phyloP scores from a whole-genome alignment of 371 early-diverging fungal species.

The Rhizopus stolonifer region DNA sequence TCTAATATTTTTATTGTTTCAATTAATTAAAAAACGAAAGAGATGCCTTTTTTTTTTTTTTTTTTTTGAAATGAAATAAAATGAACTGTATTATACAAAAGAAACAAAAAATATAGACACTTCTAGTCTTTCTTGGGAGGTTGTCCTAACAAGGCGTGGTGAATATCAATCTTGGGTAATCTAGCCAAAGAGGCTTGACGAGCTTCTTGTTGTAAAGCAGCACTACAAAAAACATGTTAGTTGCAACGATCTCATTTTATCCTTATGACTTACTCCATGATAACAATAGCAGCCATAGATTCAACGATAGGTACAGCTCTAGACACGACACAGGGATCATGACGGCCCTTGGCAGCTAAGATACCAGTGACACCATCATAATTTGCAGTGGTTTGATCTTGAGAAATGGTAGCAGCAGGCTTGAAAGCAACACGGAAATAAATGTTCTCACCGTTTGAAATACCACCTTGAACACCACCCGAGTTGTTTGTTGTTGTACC shows the following conservation, averaged over 20 bases:
- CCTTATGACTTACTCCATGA: slow-evolving; percentile 95
- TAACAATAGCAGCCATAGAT: slow-evolving; percentile 91
- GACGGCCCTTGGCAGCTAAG: slow-evolving; percentile 92
- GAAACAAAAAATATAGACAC: background rate
- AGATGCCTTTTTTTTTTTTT: background rate
- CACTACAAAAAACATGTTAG: slow-evolving; percentile 29
- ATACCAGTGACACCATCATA: slow-evolving; percentile 83
- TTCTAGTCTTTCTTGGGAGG: slow-evolving; percentile 32
- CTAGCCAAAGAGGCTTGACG: slow-evolving; percentile 55
- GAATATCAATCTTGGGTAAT: slow-evolving; percentile 54
- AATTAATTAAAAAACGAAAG: background rate
- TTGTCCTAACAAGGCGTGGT: slow-evolving; percentile 46
- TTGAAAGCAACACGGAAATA: slow-evolving; percentile 98
- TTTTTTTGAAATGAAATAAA: background rate
- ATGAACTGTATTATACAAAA: background rate
- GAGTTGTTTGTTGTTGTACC: slow-evolving; percentile 91
- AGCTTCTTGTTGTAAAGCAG: slow-evolving; percentile 64
- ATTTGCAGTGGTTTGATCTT: slow-evolving; percentile 83
- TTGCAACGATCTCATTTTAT: no score
- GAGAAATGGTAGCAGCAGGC: slow-evolving; percentile 94
- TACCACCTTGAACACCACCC: slow-evolving; percentile 97
- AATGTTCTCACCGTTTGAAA: slow-evolving; percentile 92
- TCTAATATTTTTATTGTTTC: slow-evolving; percentile 18
- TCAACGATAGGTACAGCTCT: slow-evolving; percentile 97
- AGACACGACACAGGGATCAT: slow-evolving; percentile 97